Conservation (phyloP, 306 rosid genomes). For the Fragaria nilgerrensis region DNA sequence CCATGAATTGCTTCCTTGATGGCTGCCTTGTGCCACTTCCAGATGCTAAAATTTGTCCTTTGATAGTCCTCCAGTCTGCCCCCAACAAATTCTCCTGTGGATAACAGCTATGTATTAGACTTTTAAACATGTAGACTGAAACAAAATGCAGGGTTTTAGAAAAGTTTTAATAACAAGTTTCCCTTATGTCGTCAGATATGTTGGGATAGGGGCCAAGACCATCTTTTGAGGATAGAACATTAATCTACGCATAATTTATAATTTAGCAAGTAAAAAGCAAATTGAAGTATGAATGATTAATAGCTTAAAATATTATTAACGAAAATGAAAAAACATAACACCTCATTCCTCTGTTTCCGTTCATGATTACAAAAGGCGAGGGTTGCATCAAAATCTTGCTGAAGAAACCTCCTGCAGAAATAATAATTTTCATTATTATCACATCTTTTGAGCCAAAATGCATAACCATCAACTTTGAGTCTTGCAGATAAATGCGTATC, state of each 20-base stretch:
- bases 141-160: conserved; percentile 8
- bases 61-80: conserved; percentile 75
- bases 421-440: neutral
- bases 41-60: conserved; percentile 77
- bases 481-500: neutral
- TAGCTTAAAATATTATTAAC: neutral
- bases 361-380: conserved; percentile 87
- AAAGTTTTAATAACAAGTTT: neutral
- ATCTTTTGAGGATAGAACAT: neutral
- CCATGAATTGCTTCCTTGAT: conserved; percentile 68
- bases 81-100: conserved; percentile 67
- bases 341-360: conserved; percentile 94
- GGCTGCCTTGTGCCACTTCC: conserved; percentile 60
- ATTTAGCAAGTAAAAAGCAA: neutral
- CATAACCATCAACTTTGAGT: neutral
- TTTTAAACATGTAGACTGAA: neutral
- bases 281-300: neutral
- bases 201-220: neutral
- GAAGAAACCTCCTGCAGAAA: conserved; percentile 85
- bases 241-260: neutral
- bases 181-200: conserved; percentile 3
- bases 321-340: conserved; percentile 24
- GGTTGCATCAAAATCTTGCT: conserved; percentile 93
- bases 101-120: neutral
- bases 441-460: neutral